Evolutionary conservation across 306 rosid genomes (phyloP), one percentile per base, ranked within the genome.

Genomic region (Boehmeria nivea): DNA sequence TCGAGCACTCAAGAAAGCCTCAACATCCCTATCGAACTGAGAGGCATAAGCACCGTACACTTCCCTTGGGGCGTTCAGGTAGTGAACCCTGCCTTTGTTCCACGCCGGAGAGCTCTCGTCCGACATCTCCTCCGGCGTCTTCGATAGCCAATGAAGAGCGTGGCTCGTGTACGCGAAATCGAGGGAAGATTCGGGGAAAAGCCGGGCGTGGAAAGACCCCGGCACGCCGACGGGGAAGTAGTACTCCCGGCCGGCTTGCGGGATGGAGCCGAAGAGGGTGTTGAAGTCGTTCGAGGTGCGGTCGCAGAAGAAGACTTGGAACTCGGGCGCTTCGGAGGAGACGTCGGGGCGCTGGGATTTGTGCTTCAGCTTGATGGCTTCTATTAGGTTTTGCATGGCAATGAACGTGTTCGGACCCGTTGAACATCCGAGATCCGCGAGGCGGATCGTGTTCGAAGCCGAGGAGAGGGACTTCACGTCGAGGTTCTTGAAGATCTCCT

Each of bases 401-500:
- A 11, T 1, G 23, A 69, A 46, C 3, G 64, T 62, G 43, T 61
- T 69, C 5, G 63, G 74, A 12, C 74, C 68, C 22, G 61, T 37
- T 5, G 68, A 61, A 21, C 68, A 69, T 8, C 74, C 74, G 63
- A 69, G 44, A 47, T 69, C 64, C 8, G 59, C 60, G 3, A 62
- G 47, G 8, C 39, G 25, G 21, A 54, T 53, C 4, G 22, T 13
- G 15, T 40, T 22, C 31, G 61, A 36, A 26, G 20, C 19, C 4
- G 55, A 54, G 16, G 38, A 28, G 3, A 13, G 28, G 3, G 15
- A 11, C 17, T 61, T 4, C 19, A 19, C 16, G 37, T 69, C 68
- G 24, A 61, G 63, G 4, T 54, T 53, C 12, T 54, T 51, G 38
- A 9, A 18, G 18, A 48, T 61, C 46, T 55, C 66, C 6, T 23